phyloP scores from a whole-genome alignment of 176 grass and related monocot genomes.

The Zoysia pacifica region DNA sequence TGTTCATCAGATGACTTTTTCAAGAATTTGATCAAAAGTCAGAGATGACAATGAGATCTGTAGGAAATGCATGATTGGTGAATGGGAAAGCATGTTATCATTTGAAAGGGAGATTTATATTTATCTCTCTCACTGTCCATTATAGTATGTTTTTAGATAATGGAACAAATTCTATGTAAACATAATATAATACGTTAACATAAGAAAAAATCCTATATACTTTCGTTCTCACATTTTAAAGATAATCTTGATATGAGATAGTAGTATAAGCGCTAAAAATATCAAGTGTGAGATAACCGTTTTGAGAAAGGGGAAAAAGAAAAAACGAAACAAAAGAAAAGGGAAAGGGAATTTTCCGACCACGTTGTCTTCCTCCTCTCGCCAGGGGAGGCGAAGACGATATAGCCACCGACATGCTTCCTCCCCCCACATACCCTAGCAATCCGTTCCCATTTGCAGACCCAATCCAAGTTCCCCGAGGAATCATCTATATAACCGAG shows the following conservation, averaged over 20 bases:
- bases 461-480: conserved; percentile 4
- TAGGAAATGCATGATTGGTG: neutral
- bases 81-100: conserved; percentile 21
- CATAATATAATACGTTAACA: neutral
- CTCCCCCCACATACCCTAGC: conserved; percentile 29
- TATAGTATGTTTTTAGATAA: too few species aligned
- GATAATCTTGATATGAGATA: neutral
- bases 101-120: neutral
- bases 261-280: neutral
- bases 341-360: conserved; percentile 29
- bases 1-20: neutral
- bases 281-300: neutral
- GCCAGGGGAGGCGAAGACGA: conserved; percentile 6
- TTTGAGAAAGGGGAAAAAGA: neutral
- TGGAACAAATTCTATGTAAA: too few species aligned
- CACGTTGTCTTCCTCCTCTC: conserved; percentile 46
- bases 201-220: neutral
- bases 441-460: conserved; percentile 43
- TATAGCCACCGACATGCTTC: conserved; percentile 42
- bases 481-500: conserved; percentile 21
- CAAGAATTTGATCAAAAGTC: conserved; percentile 4
- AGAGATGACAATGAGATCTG: conserved; percentile 11
- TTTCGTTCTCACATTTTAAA: neutral
- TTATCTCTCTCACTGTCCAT: neutral
- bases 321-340: neutral